Evolutionary conservation across 805 yeast species (phyloP).

Genomic region (Teunomyces funiuensis): DNA sequence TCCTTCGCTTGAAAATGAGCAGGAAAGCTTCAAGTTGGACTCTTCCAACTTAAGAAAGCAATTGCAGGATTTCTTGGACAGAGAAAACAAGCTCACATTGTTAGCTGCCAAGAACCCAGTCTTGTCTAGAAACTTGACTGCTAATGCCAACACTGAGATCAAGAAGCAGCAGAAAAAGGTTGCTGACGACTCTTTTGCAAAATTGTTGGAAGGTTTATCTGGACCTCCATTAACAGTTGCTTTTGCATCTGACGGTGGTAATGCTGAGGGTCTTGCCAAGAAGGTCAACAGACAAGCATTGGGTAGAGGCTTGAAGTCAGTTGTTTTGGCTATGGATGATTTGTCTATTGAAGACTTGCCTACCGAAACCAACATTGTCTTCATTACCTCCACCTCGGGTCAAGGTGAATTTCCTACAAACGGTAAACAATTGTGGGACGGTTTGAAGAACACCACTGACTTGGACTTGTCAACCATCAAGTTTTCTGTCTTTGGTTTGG

Average conservation of each 20-base stretch:
- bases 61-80: slow-evolving; percentile 75
- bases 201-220: slow-evolving; percentile 78
- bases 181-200: slow-evolving; percentile 75
- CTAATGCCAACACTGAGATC: slow-evolving; percentile 58
- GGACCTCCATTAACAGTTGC: slow-evolving; percentile 90
- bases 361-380: slow-evolving; percentile 65
- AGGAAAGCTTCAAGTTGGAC: slow-evolving; percentile 74
- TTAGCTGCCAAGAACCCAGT: slow-evolving; percentile 70
- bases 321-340: slow-evolving; percentile 70
- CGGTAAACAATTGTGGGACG: slow-evolving; percentile 78
- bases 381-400: slow-evolving; percentile 75
- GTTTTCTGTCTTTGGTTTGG: slow-evolving; percentile 70
- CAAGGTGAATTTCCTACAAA: slow-evolving; percentile 87
- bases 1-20: slow-evolving; percentile 53
- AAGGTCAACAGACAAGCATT: slow-evolving; percentile 76
- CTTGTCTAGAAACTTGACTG: slow-evolving; percentile 69
- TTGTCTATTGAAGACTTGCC: slow-evolving; percentile 70
- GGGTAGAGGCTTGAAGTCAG: slow-evolving; percentile 72
- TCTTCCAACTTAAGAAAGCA: slow-evolving; percentile 79
- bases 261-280: slow-evolving; percentile 79
- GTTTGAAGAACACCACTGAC: slow-evolving; percentile 57
- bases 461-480: slow-evolving; percentile 60
- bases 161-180: slow-evolving; percentile 58
- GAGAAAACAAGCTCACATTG: slow-evolving; percentile 84
- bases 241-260: slow-evolving; percentile 91